Conservation (phyloP, 169 alveolate species). For the Plasmodium reichenowi region DNA sequence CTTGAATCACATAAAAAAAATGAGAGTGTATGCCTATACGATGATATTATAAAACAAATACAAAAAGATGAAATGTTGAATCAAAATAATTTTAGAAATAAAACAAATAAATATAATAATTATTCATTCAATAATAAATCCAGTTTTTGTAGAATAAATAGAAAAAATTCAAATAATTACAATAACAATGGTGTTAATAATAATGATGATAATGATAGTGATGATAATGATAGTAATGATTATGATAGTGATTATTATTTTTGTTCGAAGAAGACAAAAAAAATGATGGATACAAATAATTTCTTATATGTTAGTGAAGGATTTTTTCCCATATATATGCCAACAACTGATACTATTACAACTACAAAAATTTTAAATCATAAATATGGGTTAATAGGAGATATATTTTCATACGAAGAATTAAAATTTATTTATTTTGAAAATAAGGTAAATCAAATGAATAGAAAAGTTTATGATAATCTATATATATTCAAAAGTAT, state of each 20-base stretch:
- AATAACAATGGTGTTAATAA: neutral
- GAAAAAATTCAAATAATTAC: neutral
- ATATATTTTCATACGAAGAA: conserved; percentile 77
- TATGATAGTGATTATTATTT: too few relatives aligned
- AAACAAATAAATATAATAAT: neutral
- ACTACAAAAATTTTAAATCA: conserved; percentile 73
- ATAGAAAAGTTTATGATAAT: conserved; percentile 63
- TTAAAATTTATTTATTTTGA: conserved; percentile 74
- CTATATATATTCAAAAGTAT: conserved; percentile 74
- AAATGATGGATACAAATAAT: conserved; percentile 14
- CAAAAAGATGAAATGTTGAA: neutral
- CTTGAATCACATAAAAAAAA: neutral
- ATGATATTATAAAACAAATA: conserved; percentile 28
- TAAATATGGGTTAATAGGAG: conserved; percentile 77
- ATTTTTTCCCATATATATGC: conserved; percentile 62
- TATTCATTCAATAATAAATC: neutral
- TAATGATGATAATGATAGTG: neutral
- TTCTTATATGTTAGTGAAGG: conserved; percentile 61
- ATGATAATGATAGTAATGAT: too few relatives aligned
- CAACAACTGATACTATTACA: conserved; percentile 53
- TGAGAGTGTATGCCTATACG: conserved; percentile 3
- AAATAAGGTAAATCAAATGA: conserved; percentile 64
- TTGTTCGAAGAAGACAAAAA: neutral
- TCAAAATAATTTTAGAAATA: neutral
- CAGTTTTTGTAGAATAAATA: neutral